These are phyloP conservation scores for Vachellia collinsii DNA, from an alignment of 306 rosid species.

Conservation along the genomic window DNA sequence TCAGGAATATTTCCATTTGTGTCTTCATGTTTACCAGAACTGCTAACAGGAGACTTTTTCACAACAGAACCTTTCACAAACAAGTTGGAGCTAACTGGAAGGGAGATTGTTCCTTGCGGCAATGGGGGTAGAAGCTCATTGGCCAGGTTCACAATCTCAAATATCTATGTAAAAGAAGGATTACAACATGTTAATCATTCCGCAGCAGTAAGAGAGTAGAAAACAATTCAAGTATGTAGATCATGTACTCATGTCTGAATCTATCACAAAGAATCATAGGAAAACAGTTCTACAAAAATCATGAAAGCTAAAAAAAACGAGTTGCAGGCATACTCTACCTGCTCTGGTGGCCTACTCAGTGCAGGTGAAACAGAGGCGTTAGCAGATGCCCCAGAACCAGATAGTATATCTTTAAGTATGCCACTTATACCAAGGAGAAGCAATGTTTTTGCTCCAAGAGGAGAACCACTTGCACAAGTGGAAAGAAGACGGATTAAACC, in stretches of 20 bases:
- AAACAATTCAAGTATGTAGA: slow-evolving; percentile 26
- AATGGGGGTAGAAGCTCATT: slow-evolving; percentile 96
- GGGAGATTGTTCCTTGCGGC: slow-evolving; percentile 91
- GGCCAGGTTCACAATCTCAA: slow-evolving; percentile 94
- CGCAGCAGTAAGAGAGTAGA: not conserved
- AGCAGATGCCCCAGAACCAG: slow-evolving; percentile 84
- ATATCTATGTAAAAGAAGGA: slow-evolving; percentile 57
- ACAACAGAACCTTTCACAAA: slow-evolving; percentile 77
- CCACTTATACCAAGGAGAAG: slow-evolving; percentile 94
- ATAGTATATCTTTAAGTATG: slow-evolving; percentile 86
- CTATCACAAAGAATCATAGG: slow-evolving; percentile 11
- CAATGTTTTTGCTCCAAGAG: slow-evolving; percentile 86
- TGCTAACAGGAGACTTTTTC: slow-evolving; percentile 68
- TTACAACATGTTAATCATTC: slow-evolving; percentile 11
- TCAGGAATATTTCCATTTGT: slow-evolving; percentile 63
- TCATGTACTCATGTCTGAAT: not conserved
- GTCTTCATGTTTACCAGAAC: slow-evolving; percentile 84
- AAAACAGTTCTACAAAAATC: slow-evolving; percentile 15
- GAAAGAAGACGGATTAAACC: slow-evolving; percentile 97
- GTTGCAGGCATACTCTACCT: slow-evolving; percentile 53
- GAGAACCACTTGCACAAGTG: slow-evolving; percentile 98
- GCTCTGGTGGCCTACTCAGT: slow-evolving; percentile 84
- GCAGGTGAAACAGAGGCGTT: slow-evolving; percentile 90
- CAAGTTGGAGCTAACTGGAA: slow-evolving; percentile 67
- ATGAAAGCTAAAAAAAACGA: not conserved